Evolutionary conservation across 768 basidiomycete genomes (phyloP).

Genomic region (Podaxis carcinomalis): DNA sequence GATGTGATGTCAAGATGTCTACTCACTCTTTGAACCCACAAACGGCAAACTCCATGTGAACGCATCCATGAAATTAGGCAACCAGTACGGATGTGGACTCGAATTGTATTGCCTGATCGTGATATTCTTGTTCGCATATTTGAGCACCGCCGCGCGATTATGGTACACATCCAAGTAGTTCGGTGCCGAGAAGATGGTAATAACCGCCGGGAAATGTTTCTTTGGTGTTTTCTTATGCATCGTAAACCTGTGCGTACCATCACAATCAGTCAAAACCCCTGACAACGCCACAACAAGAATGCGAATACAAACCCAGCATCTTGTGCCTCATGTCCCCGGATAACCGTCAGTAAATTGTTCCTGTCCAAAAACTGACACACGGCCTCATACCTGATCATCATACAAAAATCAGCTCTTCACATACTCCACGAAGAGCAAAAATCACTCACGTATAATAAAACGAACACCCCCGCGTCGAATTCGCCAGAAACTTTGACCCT

Average conservation of each 20-base stretch:
- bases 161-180: constrained; percentile 96
- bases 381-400: constrained; percentile 58
- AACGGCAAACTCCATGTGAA: constrained; percentile 99
- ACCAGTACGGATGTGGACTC: constrained; percentile 86
- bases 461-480: constrained; percentile 85
- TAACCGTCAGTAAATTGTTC: constrained; percentile 87
- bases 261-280: background rate
- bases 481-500: constrained; percentile 70
- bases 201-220: constrained; percentile 93
- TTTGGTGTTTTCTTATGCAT: constrained; percentile 96
- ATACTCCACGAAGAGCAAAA: background rate
- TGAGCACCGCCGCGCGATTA: constrained; percentile 95
- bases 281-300: background rate
- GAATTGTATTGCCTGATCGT: constrained; percentile 88
- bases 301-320: constrained; percentile 72
- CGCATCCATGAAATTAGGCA: constrained; percentile 97
- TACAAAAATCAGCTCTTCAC: background rate
- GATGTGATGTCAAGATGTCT: background rate
- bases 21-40: constrained; percentile 92
- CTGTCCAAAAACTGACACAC: constrained; percentile 92
- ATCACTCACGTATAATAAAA: constrained; percentile 83
- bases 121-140: constrained; percentile 95
- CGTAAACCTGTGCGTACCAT: constrained; percentile 30
- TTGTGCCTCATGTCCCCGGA: constrained; percentile 96
- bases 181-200: constrained; percentile 97